Evolutionary conservation across 1,284 basidiomycete species (phyloP).

Genomic region (Bondarzewia mesenterica): DNA sequence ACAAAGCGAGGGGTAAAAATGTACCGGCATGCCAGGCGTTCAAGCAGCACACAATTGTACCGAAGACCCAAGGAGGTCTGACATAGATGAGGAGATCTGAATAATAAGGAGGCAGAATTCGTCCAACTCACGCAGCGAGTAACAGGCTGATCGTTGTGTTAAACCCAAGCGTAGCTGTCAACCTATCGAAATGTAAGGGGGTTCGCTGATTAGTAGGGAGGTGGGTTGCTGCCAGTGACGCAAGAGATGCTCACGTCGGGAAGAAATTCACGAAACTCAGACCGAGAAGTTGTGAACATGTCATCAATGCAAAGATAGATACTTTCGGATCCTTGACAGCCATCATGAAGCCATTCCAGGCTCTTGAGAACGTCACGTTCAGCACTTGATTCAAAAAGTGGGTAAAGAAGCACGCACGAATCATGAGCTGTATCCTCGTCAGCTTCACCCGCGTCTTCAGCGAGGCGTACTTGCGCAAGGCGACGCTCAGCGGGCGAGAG

Average conservation of each 20-base stretch:
- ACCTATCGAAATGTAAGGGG: too few species aligned
- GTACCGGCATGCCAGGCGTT: slow-evolving; percentile 63
- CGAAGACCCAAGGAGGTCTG: slow-evolving; percentile 60
- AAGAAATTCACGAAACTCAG: slow-evolving; percentile 72
- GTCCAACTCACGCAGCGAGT: slow-evolving; percentile 47
- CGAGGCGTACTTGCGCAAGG: slow-evolving; percentile 63
- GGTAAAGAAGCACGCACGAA: slow-evolving; percentile 32
- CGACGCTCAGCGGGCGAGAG: slow-evolving; percentile 47
- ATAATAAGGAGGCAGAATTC: slow-evolving; percentile 3
- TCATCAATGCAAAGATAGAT: slow-evolving; percentile 48
- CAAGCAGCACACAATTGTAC: slow-evolving; percentile 44
- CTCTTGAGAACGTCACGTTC: slow-evolving; percentile 24
- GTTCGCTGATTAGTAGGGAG: too few species aligned
- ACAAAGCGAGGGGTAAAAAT: too few species aligned
- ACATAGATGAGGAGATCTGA: not conserved
- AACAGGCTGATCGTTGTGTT: slow-evolving; percentile 50
- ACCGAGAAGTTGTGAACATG: slow-evolving; percentile 44
- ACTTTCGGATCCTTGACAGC: slow-evolving; percentile 61
- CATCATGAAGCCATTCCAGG: slow-evolving; percentile 43
- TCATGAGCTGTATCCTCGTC: slow-evolving; percentile 48
- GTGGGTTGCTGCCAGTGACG: too few species aligned
- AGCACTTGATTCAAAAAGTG: not conserved
- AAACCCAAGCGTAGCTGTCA: slow-evolving; percentile 62
- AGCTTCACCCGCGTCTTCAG: slow-evolving; percentile 71
- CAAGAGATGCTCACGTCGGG: slow-evolving; percentile 44